These are phyloP conservation scores for Pseudoneurospora amorphoporcata DNA, from an alignment of 495 filamentous ascomycete genomes.

Conservation along the genomic window DNA sequence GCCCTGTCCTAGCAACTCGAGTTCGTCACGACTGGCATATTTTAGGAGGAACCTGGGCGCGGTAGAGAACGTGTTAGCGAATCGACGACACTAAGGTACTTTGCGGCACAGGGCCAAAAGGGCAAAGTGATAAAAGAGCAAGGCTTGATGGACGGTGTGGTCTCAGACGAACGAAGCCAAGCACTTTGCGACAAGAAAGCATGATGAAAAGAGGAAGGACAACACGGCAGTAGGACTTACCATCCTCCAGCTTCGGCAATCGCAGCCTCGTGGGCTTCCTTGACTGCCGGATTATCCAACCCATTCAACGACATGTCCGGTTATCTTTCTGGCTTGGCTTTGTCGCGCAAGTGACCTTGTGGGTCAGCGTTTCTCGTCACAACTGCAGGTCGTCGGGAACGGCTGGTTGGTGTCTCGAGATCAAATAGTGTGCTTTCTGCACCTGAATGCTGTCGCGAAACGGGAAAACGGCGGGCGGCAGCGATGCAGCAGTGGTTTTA, in stretches of 20 bases:
- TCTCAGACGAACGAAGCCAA: neutral
- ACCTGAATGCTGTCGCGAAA: neutral
- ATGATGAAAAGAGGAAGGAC: neutral
- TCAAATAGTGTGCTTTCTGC: neutral
- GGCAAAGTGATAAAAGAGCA: neutral
- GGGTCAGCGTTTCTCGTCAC: neutral
- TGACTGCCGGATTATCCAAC: conserved; percentile 69
- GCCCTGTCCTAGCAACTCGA: conserved; percentile 68
- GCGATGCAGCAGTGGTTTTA: neutral
- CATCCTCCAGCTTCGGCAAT: conserved; percentile 85
- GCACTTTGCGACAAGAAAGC: neutral
- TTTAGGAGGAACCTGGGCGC: conserved; percentile 79
- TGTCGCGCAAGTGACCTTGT: neutral
- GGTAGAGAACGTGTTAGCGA: conserved; percentile 10
- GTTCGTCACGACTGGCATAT: conserved; percentile 80
- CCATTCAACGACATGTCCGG: conserved; percentile 90
- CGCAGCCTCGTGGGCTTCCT: conserved; percentile 75
- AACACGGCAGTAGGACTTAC: conserved; percentile 41
- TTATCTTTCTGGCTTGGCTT: neutral
- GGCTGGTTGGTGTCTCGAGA: neutral
- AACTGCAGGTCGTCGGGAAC: neutral
- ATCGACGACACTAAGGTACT: neutral
- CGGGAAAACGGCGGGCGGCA: neutral
- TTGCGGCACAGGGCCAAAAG: neutral
- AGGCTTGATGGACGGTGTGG: neutral